These are phyloP conservation scores for Schizosaccharomyces lindneri DNA, from an alignment of 805 yeast genomes.

Conservation along the genomic window DNA sequence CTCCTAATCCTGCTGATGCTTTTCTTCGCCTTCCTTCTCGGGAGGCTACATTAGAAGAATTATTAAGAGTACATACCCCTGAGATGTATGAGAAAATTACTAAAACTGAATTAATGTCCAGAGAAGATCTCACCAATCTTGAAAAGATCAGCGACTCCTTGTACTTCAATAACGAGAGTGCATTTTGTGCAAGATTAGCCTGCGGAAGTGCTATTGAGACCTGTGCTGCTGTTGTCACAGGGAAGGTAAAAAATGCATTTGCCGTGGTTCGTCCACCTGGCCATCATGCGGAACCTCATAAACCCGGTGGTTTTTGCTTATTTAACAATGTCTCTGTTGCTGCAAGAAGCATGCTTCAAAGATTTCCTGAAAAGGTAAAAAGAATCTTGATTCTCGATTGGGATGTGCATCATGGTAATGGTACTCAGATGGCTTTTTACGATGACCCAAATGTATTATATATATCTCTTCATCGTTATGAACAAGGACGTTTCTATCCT, in stretches of 20 bases:
- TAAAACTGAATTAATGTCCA: conserved; percentile 50
- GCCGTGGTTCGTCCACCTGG: conserved; percentile 98
- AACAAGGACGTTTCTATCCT: conserved; percentile 78
- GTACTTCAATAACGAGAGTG: conserved; percentile 78
- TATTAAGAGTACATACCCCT: conserved; percentile 59
- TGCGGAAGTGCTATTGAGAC: conserved; percentile 97
- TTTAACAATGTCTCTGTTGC: conserved; percentile 95
- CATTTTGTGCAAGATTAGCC: conserved; percentile 62
- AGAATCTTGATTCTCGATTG: conserved; percentile 71
- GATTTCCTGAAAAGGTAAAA: conserved; percentile 63
- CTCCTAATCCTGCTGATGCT: conserved; percentile 31
- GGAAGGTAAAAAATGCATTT: conserved; percentile 66
- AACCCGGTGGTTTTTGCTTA: conserved; percentile 91
- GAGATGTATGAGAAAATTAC: conserved; percentile 56
- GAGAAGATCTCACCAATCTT: conserved; percentile 50
- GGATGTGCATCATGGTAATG: conserved; percentile 99
- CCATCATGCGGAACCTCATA: conserved; percentile 94
- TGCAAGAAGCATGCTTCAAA: conserved; percentile 55
- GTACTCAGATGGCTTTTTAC: conserved; percentile 80
- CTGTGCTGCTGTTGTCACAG: conserved; percentile 83
- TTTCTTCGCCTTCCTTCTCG: conserved; percentile 80
- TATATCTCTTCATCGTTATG: conserved; percentile 78
- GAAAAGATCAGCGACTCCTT: conserved; percentile 88
- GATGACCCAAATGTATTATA: conserved; percentile 78
- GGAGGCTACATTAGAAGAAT: conserved; percentile 70